Conservation (phyloP, 805 yeast genomes). For the Brettanomyces sp. region DNA sequence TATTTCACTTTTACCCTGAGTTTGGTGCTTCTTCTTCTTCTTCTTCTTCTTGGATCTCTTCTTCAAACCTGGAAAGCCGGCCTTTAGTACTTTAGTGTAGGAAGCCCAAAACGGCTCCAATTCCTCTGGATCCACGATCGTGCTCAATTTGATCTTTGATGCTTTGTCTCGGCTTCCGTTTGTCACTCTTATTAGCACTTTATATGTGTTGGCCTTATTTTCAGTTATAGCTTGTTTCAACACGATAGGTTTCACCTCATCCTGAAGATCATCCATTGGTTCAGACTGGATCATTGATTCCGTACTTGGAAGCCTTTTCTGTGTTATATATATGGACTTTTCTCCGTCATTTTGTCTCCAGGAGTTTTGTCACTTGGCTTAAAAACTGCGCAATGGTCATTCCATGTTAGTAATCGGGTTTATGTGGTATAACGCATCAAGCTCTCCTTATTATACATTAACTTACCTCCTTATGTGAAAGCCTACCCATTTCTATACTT, state of each 20-base stretch:
- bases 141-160: constrained; percentile 53
- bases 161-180: constrained; percentile 44
- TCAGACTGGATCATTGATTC: constrained; percentile 12
- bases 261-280: constrained; percentile 10
- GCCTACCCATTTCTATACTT: constrained; percentile 9
- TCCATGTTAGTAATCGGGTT: not conserved
- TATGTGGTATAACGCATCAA: too few species aligned
- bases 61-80: constrained; percentile 65
- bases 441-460: not conserved
- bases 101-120: constrained; percentile 71
- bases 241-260: constrained; percentile 8
- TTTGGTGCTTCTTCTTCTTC: constrained; percentile 30
- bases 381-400: constrained; percentile 14
- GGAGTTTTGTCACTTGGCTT: constrained; percentile 12
- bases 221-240: not conserved
- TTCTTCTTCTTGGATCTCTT: constrained; percentile 77
- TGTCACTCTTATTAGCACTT: constrained; percentile 61
- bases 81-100: constrained; percentile 60
- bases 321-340: constrained; percentile 51
- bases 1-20: not conserved
- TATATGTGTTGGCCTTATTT: constrained; percentile 26
- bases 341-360: constrained; percentile 19
- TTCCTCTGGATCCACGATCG: constrained; percentile 54
- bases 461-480: constrained; percentile 20
- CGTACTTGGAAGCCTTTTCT: constrained; percentile 32